Evolutionary conservation across 2,329 filamentous ascomycete species (phyloP).

Genomic region (Thermothelomyces thermophilus): DNA sequence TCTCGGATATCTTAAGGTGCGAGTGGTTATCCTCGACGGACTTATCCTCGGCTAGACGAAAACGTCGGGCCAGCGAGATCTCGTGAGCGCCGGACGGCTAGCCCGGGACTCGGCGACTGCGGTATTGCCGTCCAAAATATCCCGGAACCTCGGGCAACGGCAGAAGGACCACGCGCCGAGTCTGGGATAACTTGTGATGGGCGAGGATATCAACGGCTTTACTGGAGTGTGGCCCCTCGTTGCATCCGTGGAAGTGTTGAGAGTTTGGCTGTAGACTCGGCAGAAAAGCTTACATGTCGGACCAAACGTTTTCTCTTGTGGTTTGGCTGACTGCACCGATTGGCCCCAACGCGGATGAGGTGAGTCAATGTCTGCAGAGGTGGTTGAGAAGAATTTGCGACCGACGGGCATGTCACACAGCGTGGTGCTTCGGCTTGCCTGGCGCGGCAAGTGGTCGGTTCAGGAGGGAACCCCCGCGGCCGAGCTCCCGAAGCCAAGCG

Average conservation of each 20-base stretch:
- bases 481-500: slow-evolving; percentile 3
- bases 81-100: slow-evolving; percentile 1
- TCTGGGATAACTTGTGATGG: background rate
- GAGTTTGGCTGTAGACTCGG: slow-evolving; percentile 1
- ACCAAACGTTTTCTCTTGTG: background rate
- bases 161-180: background rate
- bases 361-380: background rate
- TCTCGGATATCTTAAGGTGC: slow-evolving; percentile 8
- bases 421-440: background rate
- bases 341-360: background rate
- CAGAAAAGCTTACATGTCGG: slow-evolving; percentile 2
- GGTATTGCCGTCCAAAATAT: background rate
- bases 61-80: slow-evolving; percentile 7
- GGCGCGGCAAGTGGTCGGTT: background rate
- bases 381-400: background rate
- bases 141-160: slow-evolving; percentile 3
- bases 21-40: slow-evolving; percentile 3
- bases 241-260: slow-evolving; percentile 2
- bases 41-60: slow-evolving; percentile 28
- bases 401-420: background rate
- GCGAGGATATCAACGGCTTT: slow-evolving; percentile 14
- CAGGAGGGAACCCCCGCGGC: background rate
- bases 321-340: slow-evolving; percentile 7
- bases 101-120: slow-evolving; percentile 14
- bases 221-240: background rate